A percentile compares a stretch with the other conserved stretches of the same genome.
These are phyloP conservation scores for Aspergillus thermomutatus DNA, from an alignment of 2,329 filamentous ascomycete species.

Conservation along the genomic window DNA sequence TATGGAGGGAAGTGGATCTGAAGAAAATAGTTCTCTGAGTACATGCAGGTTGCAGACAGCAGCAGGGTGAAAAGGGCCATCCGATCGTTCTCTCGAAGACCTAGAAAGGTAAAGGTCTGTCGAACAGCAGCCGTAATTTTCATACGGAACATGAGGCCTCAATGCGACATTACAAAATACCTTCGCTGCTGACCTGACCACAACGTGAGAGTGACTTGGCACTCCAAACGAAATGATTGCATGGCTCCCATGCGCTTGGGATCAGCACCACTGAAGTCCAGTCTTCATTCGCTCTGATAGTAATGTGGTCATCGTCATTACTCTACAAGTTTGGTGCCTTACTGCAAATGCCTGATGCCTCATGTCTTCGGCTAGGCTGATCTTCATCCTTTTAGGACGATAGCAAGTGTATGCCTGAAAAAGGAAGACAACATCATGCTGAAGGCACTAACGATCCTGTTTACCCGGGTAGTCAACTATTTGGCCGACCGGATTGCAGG, in stretches of 20 bases:
- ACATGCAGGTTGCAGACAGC: conserved; percentile 4
- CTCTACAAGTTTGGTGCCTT: conserved; percentile 15
- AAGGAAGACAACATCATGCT: conserved; percentile 7
- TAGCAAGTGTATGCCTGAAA: conserved; percentile 5
- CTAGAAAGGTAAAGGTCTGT: not conserved
- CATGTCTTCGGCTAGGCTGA: not conserved
- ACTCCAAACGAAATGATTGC: conserved; percentile 1
- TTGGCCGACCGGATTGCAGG: conserved; percentile 16
- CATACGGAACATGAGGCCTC: not conserved
- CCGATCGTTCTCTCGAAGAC: not conserved
- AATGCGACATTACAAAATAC: not conserved
- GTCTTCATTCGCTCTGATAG: conserved; percentile 2
- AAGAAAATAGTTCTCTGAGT: not conserved
- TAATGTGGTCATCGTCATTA: conserved; percentile 15
- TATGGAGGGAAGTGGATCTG: conserved; percentile 10
- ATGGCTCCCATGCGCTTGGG: conserved; percentile 13
- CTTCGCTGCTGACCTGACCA: conserved; percentile 14
- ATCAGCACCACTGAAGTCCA: conserved; percentile 12
- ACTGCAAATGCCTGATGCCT: conserved; percentile 9
- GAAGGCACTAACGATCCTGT: conserved; percentile 5
- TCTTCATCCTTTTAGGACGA: not conserved
- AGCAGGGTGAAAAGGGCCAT: not conserved
- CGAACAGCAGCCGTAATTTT: not conserved
- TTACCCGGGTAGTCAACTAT: not conserved
- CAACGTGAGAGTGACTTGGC: conserved; percentile 11